A percentile compares a stretch with the other conserved stretches of the same genome.
phyloP scores from a whole-genome alignment of 192 early-diverging fungal genomes.

The Mortierella antarctica region DNA sequence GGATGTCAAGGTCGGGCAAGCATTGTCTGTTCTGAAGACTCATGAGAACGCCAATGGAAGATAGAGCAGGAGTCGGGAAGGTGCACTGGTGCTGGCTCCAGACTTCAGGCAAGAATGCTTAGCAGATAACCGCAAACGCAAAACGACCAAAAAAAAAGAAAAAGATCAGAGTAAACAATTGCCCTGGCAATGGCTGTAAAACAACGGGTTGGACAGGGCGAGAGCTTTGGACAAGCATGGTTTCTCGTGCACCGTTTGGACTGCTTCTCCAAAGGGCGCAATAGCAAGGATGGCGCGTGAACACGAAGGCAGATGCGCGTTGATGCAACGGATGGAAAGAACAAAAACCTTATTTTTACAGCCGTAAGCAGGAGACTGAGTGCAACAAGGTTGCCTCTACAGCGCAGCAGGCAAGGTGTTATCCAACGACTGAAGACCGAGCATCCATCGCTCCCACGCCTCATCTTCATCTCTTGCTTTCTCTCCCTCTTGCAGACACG shows the following conservation, averaged over 20 bases:
- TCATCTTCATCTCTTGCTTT: background rate
- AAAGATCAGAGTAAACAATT: conserved; percentile 1
- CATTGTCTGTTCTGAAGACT: conserved; percentile 31
- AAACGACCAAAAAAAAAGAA: conserved; percentile 8
- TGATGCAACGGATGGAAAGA: background rate
- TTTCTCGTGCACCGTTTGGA: background rate
- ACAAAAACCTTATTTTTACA: background rate
- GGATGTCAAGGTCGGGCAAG: conserved; percentile 35
- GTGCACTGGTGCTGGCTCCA: background rate
- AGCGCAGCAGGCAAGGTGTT: too few relatives aligned
- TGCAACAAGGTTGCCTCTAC: too few relatives aligned
- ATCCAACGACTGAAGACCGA: too few relatives aligned
- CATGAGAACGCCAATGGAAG: conserved; percentile 21
- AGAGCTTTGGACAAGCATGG: background rate
- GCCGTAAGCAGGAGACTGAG: too few relatives aligned
- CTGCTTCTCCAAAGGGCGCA: background rate
- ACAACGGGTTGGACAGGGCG: conserved; percentile 9
- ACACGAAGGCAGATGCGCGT: background rate
- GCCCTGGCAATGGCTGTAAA: conserved; percentile 26
- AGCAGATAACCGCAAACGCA: background rate
- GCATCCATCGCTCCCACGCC: background rate
- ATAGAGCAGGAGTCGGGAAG: background rate
- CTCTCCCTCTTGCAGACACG: background rate
- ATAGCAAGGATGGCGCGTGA: background rate
- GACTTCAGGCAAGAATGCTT: background rate